phyloP scores from a whole-genome alignment of 1,284 basidiomycete genomes.

The Microbotryum scabiosae region DNA sequence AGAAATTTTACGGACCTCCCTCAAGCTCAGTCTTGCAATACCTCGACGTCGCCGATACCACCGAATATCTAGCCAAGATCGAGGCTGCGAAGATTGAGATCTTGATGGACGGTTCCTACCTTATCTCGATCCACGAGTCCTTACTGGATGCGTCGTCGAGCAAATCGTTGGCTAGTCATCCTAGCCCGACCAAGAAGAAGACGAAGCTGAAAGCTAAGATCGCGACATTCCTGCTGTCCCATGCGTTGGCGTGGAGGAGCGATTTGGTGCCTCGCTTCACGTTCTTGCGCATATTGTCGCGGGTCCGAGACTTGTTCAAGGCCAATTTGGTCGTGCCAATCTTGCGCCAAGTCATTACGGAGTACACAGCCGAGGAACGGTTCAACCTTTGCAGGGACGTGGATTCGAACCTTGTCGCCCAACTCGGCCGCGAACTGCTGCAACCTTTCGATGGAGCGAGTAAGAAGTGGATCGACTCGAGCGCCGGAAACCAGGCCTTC shows the following conservation, averaged over 20 bases:
- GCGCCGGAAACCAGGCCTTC: conserved; percentile 9
- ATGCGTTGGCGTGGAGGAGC: conserved; percentile 55
- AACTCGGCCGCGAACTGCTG: conserved; percentile 49
- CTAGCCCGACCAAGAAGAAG: conserved; percentile 49
- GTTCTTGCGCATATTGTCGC: conserved; percentile 54
- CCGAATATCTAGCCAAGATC: conserved; percentile 57
- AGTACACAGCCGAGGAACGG: conserved; percentile 11
- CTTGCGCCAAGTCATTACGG: conserved; percentile 46
- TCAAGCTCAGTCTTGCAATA: conserved; percentile 52
- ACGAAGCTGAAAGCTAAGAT: conserved; percentile 58
- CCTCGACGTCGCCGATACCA: conserved; percentile 62
- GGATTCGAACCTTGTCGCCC: conserved; percentile 30
- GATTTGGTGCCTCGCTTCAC: conserved; percentile 45
- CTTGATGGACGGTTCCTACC: conserved; percentile 56
- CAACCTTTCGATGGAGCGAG: conserved; percentile 49
- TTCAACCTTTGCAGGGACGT: background rate
- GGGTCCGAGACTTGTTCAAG: conserved; percentile 58
- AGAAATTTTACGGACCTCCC: conserved; percentile 65
- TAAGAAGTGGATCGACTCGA: conserved; percentile 27
- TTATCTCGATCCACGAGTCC: conserved; percentile 56
- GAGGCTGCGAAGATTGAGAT: conserved; percentile 55
- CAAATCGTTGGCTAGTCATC: conserved; percentile 40
- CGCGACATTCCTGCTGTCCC: conserved; percentile 73
- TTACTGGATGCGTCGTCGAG: conserved; percentile 47
- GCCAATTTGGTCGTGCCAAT: conserved; percentile 57